Base-by-base conservation (phyloP, 805 yeast genomes). In the Yamadazyma nakazawae region DNA sequence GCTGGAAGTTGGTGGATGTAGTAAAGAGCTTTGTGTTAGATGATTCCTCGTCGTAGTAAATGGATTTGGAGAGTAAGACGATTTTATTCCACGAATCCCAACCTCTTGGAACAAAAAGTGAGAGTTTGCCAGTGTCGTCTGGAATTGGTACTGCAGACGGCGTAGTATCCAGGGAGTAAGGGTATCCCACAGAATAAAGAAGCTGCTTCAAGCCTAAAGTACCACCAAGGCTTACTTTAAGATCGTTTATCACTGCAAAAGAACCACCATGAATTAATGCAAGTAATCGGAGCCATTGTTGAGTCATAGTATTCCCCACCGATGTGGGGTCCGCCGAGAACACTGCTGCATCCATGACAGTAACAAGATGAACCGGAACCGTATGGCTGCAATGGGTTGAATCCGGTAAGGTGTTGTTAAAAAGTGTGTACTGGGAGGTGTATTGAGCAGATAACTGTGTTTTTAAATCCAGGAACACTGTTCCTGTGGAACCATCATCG, bases 21-120 rank as follows among this genome's bases (percentile, higher is more conserved):
- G 43, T 32, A 16, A 46, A 46, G 19, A 46, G 37, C 21, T 11
- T 19, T 12, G 11, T 26, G 17, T 10, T 18, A 5, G 42, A 19
- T 5, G 40, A 37, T 32, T 49, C 52, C 19, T 42, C 35, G 17
- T 48, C 53, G 13, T 47, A 50, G 35, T 46, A 51, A 21, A 62
- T 45, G 2, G 72, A 49, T 39, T 59, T 56, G 16, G 67, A 57
- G 18, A 62, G 56, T 36, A 73, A 54, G 31, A 63, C 55, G 24
- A 84, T 81, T 53, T 80, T 75, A 17, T 69, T 68, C 69, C 75
- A 67, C 3, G 82, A 62, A 51, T 84, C 89, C 65, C 74, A 66
- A 0, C 78, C 81, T 6, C 49, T 46, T 0, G 84, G 83, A 2
- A 82, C 67, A 17, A 61, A 51, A 6, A 41, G 37, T 8, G 43